Evolutionary conservation across 73 alveolate species (phyloP).

Genomic region (Symbiodinium pilosum): DNA sequence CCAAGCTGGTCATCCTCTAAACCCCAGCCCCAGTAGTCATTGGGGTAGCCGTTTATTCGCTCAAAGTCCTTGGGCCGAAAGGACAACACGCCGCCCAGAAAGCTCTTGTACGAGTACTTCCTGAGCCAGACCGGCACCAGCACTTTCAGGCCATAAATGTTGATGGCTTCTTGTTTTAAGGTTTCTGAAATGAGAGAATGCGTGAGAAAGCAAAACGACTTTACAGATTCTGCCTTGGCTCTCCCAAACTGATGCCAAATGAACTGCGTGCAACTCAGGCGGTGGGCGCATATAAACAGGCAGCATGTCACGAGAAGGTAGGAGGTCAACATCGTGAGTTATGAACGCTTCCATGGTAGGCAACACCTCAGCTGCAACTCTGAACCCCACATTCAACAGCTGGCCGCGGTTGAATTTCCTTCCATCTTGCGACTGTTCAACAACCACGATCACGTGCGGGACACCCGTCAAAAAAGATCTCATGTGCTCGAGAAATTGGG

Average conservation of each 20-base stretch:
- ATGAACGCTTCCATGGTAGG: slow-evolving; percentile 44
- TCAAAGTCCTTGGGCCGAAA: slow-evolving; percentile 56
- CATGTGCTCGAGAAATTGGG: slow-evolving; percentile 47
- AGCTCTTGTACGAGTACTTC: slow-evolving; percentile 66
- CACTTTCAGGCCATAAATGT: no score
- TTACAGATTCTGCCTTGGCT: background rate
- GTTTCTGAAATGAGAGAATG: background rate
- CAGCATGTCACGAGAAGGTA: slow-evolving; percentile 75
- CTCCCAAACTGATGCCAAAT: slow-evolving; percentile 89
- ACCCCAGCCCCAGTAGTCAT: slow-evolving; percentile 95
- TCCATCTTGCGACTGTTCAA: slow-evolving; percentile 78
- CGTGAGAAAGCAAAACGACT: background rate
- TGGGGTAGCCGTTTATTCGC: slow-evolving; percentile 71
- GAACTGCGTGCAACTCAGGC: slow-evolving; percentile 52
- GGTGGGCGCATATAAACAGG: slow-evolving; percentile 66
- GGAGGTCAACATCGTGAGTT: slow-evolving; percentile 86
- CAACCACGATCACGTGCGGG: slow-evolving; percentile 20
- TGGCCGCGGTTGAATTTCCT: slow-evolving; percentile 86
- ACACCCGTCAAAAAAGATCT: background rate
- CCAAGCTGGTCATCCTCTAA: slow-evolving; percentile 88
- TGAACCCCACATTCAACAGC: slow-evolving; percentile 85
- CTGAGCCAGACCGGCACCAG: background rate
- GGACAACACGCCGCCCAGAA: slow-evolving; percentile 84
- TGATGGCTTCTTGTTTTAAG: no score
- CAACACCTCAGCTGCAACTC: slow-evolving; percentile 30